Conservation (phyloP, 495 filamentous ascomycete genomes). For the Annulohypoxylon bovei region DNA sequence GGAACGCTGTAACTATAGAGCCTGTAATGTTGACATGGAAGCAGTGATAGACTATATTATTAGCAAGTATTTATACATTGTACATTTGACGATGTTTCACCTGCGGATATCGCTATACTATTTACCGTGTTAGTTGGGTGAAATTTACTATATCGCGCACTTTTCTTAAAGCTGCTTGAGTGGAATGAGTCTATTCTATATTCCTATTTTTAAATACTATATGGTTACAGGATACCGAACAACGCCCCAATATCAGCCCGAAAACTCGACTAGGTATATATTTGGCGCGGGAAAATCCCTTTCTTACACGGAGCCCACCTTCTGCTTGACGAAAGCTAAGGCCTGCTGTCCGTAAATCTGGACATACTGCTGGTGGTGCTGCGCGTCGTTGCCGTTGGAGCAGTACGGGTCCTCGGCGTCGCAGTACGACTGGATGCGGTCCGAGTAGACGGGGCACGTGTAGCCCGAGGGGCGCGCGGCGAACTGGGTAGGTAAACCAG, state of each 20-base stretch:
- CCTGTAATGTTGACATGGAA: slow-evolving; percentile 34
- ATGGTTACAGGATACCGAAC: background rate
- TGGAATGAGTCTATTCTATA: background rate
- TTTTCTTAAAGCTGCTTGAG: too few species aligned
- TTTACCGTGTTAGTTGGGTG: too few species aligned
- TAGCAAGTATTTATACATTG: slow-evolving; percentile 20
- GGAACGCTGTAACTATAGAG: slow-evolving; percentile 41
- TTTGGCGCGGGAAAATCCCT: background rate
- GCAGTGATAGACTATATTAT: slow-evolving; percentile 38
- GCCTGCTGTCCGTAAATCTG: slow-evolving; percentile 67
- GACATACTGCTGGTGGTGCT: slow-evolving; percentile 67
- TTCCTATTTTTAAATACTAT: background rate
- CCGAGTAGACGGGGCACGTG: slow-evolving; percentile 58
- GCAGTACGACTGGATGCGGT: slow-evolving; percentile 69
- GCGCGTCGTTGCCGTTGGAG: slow-evolving; percentile 67
- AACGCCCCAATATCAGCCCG: background rate
- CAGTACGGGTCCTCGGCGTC: slow-evolving; percentile 71
- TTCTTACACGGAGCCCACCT: slow-evolving; percentile 15
- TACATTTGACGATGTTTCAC: background rate
- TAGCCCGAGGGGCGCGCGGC: slow-evolving; percentile 65
- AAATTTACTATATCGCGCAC: too few species aligned
- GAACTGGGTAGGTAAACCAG: slow-evolving; percentile 51
- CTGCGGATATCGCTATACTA: background rate
- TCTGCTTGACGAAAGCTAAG: slow-evolving; percentile 59
- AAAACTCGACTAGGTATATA: background rate